These are phyloP conservation scores for Strobilomyces dryophilus DNA, from an alignment of 768 basidiomycete genomes.

Conservation along the genomic window DNA sequence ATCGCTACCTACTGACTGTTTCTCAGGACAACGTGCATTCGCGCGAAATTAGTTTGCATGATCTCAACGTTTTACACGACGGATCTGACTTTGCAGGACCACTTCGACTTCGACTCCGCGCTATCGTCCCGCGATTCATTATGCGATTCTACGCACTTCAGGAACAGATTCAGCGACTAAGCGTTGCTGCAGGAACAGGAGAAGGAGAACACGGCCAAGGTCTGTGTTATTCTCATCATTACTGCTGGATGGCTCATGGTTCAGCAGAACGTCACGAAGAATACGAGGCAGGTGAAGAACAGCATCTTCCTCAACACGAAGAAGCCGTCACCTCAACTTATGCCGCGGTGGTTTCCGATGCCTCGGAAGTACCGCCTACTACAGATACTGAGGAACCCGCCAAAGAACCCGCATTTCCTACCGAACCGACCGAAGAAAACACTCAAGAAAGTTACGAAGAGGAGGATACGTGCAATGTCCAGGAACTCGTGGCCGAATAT, in stretches of 20 bases:
- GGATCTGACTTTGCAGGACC: slow-evolving; percentile 58
- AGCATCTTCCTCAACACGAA: slow-evolving; percentile 2
- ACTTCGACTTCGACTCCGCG: slow-evolving; percentile 53
- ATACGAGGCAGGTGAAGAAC: slow-evolving; percentile 8
- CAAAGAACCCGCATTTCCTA: slow-evolving; percentile 1
- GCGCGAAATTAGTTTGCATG: slow-evolving; percentile 67
- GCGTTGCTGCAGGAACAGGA: slow-evolving; percentile 18
- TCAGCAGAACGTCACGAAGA: slow-evolving; percentile 15
- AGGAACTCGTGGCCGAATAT: slow-evolving; percentile 15
- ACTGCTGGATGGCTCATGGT: not conserved
- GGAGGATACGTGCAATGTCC: not conserved
- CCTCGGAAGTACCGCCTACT: not conserved
- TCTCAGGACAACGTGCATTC: slow-evolving; percentile 64
- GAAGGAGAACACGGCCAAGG: slow-evolving; percentile 22
- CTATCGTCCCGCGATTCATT: slow-evolving; percentile 56
- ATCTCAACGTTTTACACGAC: slow-evolving; percentile 67
- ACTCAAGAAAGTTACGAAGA: slow-evolving; percentile 8
- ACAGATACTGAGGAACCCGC: slow-evolving; percentile 1
- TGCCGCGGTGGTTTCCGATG: not conserved
- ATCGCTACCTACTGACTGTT: slow-evolving; percentile 2
- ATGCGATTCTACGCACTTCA: slow-evolving; percentile 61
- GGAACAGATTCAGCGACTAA: slow-evolving; percentile 46
- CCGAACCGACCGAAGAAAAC: slow-evolving; percentile 3
- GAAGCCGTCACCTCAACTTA: not conserved
- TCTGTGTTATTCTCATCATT: not conserved